Base-by-base conservation (phyloP, 441 rosid genomes). In the Manihot esculenta region DNA sequence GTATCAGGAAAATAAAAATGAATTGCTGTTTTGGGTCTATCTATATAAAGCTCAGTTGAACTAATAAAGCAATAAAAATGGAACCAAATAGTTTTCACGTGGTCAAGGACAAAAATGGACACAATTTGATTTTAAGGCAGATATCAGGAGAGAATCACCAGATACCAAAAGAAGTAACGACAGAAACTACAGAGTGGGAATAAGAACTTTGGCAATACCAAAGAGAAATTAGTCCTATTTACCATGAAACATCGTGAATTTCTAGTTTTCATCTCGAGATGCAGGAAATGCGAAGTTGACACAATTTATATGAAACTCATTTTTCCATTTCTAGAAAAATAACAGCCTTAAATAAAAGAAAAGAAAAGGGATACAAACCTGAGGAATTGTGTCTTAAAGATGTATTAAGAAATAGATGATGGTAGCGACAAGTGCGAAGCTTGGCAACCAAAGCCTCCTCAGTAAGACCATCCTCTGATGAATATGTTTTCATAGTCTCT, bases 401-500 rank as follows among this genome's bases (percentile, higher is more conserved):
- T 51, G 83, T 72, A 81, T 96, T 96, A 77, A 96, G 85, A 86
- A 88, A 96, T 42, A 96, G 85, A 83, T 96, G 90, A 83, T 96
- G 99, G 70, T 84, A 89, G 12, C 75, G 93, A 76, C 87, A 87
- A 21, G 97, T 91, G 42, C 97, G 94, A 74, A 96, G 92, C 85
- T 96, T 96, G 21, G 92, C 88, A 73, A 96, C 97, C 76, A 96
- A 73, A 17, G 99, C 97, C 80, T 93, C 99, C 85, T 96, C 99
- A 51, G 98, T 91, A 73, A 96, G 85, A 74, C 98, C 87, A 81
- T 96, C 98, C 83, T 93, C 97, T 73, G 74, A 83, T 27, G 92
- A 85, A 84, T 90, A 96, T 56, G 98, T 89, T 88, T 91, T 93
- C 99, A 93, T 91, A 63, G 98, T 91, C 83, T 96, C 99, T n/a